Evolutionary conservation across 495 filamentous ascomycete genomes (phyloP), one percentile per base, ranked within the genome.

Genomic region (Aspergillus avenaceus): DNA sequence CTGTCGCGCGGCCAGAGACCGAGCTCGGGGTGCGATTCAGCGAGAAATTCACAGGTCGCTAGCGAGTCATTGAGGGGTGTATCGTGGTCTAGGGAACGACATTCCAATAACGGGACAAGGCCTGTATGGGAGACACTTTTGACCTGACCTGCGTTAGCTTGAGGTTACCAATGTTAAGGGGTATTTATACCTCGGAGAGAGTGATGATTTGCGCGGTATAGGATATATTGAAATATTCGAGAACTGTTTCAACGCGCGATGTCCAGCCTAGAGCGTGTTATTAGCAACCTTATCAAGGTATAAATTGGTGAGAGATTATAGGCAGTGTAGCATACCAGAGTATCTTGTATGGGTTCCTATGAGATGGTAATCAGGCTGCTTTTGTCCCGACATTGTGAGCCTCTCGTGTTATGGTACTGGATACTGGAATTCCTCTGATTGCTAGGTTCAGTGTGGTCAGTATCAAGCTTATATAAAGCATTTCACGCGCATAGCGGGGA

Each of bases 31-130:
- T 74, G 49, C 1, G 56, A 56, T 41, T 80, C 78, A 16, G 77
- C 73, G 9, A 83, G 67, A 53, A 73, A 76, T 46, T 81, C 77
- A 62, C 66, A 63, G 49, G 82, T 82, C 47, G 80, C 65, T 16
- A 82, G 67, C 14, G 78, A 80, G 46, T 82, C 79, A 42, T 60
- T 65, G 31, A 82, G 63, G 8, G 65, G 47, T 27, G 70, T 60
- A 26, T 44, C 11, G 43, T 45, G 27, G 1, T 36, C 51, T 16
- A 62, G 41, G 8, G 61, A 60, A 45, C 56, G 55, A 44, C 58
- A 61, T 50, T 61, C 36, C 1, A 73, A 55, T 37, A 66, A 23
- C 8, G 70, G 70, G 21, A 71, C 66, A 5, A 67, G 49, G 13
- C 65, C 66, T 2, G 58, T 55, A 14, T 60, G 62, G 16, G 70